Conservation (phyloP, 176 grass and related monocot genomes). For the Avena eriantha region DNA sequence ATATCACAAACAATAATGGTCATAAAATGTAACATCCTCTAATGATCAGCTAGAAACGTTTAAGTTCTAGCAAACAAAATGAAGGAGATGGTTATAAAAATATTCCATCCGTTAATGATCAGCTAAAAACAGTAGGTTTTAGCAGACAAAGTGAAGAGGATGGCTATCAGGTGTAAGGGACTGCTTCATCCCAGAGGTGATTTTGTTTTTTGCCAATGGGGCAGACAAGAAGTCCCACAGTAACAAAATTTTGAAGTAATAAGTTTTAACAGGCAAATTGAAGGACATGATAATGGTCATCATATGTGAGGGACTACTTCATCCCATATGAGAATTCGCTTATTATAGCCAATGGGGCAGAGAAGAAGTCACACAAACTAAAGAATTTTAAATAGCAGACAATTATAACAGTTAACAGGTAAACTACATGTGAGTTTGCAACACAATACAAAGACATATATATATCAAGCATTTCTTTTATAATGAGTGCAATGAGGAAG, state of each 20-base stretch:
- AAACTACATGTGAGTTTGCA: too few species aligned
- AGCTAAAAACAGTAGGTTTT: slow-evolving; percentile 28
- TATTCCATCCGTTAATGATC: slow-evolving; percentile 52
- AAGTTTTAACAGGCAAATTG: not conserved
- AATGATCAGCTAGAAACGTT: slow-evolving; percentile 44
- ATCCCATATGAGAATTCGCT: slow-evolving; percentile 33
- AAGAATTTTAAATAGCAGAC: not conserved
- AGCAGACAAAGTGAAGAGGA: slow-evolving; percentile 55
- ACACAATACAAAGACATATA: not conserved
- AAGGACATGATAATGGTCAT: slow-evolving; percentile 1
- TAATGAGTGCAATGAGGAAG: slow-evolving; percentile 34
- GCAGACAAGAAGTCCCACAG: slow-evolving; percentile 36
- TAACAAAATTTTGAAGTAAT: too few species aligned
- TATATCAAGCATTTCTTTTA: not conserved
- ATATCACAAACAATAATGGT: not conserved
- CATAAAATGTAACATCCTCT: slow-evolving; percentile 36
- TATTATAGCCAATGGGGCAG: slow-evolving; percentile 47
- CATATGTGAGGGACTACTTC: slow-evolving; percentile 41
- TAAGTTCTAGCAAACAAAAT: slow-evolving; percentile 27
- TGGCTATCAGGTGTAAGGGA: slow-evolving; percentile 20
- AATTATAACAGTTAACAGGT: not conserved
- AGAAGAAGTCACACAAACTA: slow-evolving; percentile 16
- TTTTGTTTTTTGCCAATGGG: slow-evolving; percentile 36
- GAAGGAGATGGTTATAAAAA: not conserved
- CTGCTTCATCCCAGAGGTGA: slow-evolving; percentile 44